phyloP scores from a whole-genome alignment of 164 flowering plant genomes.

The Tetrastigma voinierianum region DNA sequence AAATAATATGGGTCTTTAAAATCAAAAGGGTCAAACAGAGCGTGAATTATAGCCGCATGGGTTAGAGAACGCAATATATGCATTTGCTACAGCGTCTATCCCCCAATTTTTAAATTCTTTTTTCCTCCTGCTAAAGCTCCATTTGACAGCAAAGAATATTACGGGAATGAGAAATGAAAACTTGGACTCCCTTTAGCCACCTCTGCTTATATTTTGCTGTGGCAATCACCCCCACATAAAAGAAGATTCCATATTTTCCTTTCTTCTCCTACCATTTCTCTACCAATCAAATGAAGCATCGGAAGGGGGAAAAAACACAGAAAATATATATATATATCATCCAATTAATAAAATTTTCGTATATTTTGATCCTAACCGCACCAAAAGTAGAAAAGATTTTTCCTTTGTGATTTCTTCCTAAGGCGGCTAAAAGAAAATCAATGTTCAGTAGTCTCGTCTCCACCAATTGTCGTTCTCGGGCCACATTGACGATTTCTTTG shows the following conservation, averaged over 20 bases:
- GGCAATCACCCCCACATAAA: no score
- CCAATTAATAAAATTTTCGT: background rate
- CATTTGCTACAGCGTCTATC: no score
- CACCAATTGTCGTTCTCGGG: slow-evolving; percentile 6
- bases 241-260: background rate
- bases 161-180: background rate
- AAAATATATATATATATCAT: background rate
- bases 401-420: background rate
- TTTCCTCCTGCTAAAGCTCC: slow-evolving; percentile 1
- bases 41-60: no score
- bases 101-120: no score
- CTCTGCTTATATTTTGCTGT: no score
- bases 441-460: background rate
- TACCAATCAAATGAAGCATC: background rate
- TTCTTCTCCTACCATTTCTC: background rate
- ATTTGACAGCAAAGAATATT: background rate
- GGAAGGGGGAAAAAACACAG: background rate
- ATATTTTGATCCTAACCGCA: background rate
- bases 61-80: no score
- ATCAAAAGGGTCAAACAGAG: no score
- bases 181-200: background rate
- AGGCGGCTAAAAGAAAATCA: background rate
- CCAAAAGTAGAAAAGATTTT: background rate
- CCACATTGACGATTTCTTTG: slow-evolving; percentile 7
- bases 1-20: no score